Base-by-base conservation (phyloP, 2,329 filamentous ascomycete species). In the Hortaea werneckii region DNA sequence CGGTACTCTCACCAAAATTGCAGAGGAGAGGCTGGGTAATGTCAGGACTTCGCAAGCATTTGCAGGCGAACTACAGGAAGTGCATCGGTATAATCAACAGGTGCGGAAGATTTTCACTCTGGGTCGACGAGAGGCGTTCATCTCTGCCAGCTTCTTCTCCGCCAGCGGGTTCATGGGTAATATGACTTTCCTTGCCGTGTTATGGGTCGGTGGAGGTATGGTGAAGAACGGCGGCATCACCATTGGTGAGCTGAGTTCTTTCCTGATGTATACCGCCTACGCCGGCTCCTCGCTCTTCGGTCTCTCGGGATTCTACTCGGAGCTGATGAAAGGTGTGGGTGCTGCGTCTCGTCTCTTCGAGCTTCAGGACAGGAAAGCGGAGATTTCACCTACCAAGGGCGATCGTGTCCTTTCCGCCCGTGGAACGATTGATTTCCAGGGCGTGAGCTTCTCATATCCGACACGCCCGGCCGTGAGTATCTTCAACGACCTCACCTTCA, bases 281-380 rank as follows among this genome's bases (percentile, higher is more conserved):
- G 80, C 80, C 44, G 80, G 80, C 12, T 92, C 86, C 41, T 94
- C 87, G 66, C 78, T 98, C 52, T 95, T 96, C 56, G 92, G 92
- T 4, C 73, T 98, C 1, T 95, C 88, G 4, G 87, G 86, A 46
- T 98, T 98, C 69, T 98, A 95, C 67, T 95, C 89, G 0, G 92
- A 98, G 64, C 75, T 98, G 50, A 98, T 98, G 92, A 98, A 98
- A 67, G 94, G 94, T 37, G 90, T 95, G 4, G 92, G 94, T 58
- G 92, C 92, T 37, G 92, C 92, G n/a, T 94, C 85, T 59, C 84
- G 92, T 49, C 74, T 98, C 1, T 98, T 98, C 60, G 92, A 98
- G 62, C 77, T 98, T 5, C 89, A 96, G 63, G 92, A 98, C 64
- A 82, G 92, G 51, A 74, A 86, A 48, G 85, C 89, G 0, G 83